Evolutionary conservation across 345 rosid species (phyloP).

Genomic region (Physaria fendleri): DNA sequence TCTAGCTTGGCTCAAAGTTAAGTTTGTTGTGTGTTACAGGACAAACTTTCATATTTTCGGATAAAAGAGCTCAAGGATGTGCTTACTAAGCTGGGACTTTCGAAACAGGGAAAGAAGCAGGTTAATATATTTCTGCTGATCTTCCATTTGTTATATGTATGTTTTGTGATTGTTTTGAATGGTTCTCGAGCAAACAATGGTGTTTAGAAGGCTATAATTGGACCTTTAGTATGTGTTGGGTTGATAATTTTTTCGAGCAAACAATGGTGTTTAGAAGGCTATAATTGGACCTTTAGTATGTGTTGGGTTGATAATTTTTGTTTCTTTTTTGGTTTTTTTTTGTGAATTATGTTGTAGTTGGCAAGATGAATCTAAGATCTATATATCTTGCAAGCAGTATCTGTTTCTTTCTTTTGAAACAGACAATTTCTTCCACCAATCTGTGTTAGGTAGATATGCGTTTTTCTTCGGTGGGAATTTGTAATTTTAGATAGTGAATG

Average conservation of each 20-base stretch:
- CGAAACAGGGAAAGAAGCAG: constrained; percentile 98
- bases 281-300: not conserved
- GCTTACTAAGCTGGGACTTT: constrained; percentile 75
- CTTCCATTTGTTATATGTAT: not conserved
- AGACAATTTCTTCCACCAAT: not conserved
- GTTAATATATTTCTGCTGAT: constrained; percentile 29
- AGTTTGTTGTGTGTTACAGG: constrained; percentile 39
- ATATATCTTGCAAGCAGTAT: not conserved
- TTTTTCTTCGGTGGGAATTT: not conserved
- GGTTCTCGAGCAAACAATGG: not conserved
- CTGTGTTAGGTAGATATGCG: not conserved
- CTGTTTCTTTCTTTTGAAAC: not conserved
- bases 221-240: not conserved
- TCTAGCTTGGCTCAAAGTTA: not conserved
- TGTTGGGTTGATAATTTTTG: not conserved
- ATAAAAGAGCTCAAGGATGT: constrained; percentile 97
- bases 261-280: not conserved
- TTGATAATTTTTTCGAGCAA: not conserved
- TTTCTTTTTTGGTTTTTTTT: no score
- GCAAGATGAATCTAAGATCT: not conserved
- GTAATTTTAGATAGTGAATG: not conserved
- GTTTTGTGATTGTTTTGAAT: not conserved
- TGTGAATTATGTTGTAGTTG: not conserved
- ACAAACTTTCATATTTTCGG: constrained; percentile 72
- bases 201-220: constrained; percentile 2